These are phyloP conservation scores for Glycine latifolia DNA, from an alignment of 306 rosid species.

Conservation along the genomic window DNA sequence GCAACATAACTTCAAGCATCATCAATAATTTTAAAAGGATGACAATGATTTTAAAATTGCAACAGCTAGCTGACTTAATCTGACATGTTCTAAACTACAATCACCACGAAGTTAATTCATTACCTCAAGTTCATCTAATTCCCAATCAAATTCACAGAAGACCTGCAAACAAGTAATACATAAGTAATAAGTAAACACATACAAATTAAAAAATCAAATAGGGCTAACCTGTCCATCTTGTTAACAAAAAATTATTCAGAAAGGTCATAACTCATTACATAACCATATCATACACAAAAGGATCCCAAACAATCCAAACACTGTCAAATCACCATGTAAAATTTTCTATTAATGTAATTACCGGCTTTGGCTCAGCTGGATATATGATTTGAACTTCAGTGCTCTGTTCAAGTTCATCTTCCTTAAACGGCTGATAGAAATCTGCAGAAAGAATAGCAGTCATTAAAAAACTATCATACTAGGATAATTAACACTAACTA, in stretches of 20 bases:
- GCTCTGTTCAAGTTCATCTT: constrained; percentile 87
- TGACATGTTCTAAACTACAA: constrained; percentile 11
- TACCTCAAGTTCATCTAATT: constrained; percentile 87
- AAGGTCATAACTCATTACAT: too few species aligned
- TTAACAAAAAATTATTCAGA: background rate
- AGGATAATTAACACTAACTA: constrained; percentile 17
- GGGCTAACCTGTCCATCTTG: constrained; percentile 4
- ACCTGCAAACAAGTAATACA: constrained; percentile 57
- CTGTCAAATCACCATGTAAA: background rate
- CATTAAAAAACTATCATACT: constrained; percentile 17
- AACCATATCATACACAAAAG: background rate
- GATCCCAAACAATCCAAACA: constrained; percentile 28
- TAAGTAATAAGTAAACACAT: constrained; percentile 10
- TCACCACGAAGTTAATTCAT: constrained; percentile 5
- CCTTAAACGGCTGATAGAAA: constrained; percentile 85
- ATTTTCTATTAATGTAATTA: constrained; percentile 41
- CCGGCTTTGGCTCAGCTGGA: constrained; percentile 82
- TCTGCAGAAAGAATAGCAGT: constrained; percentile 56
- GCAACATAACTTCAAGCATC: background rate
- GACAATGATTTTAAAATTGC: background rate
- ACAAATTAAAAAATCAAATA: constrained; percentile 3
- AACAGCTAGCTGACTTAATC: constrained; percentile 29
- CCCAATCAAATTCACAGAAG: constrained; percentile 93
- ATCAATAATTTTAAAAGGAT: constrained; percentile 9
- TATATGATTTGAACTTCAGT: constrained; percentile 81